Conservation (phyloP, 768 basidiomycete species). For the Aureoboletus auriporus region DNA sequence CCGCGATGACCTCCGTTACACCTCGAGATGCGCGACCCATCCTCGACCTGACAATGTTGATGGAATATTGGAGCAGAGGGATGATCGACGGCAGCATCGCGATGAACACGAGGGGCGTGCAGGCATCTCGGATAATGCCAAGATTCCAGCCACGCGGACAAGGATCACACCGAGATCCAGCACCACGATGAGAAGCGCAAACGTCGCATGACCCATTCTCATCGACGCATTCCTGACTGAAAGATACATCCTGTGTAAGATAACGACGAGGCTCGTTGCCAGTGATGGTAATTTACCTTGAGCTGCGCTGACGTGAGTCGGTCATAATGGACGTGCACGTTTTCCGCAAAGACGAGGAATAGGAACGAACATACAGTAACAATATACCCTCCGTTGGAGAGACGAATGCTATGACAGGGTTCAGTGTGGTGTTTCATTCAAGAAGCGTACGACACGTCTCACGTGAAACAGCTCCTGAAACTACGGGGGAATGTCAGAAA, state of each 20-base stretch:
- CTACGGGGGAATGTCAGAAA: no score
- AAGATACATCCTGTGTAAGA: not conserved
- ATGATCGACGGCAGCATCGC: constrained; percentile 6
- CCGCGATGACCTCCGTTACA: no score
- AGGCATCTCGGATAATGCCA: constrained; percentile 10
- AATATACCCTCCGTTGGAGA: no score
- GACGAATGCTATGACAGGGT: no score
- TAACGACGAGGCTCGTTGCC: no score
- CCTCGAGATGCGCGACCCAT: no score
- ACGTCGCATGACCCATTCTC: constrained; percentile 9
- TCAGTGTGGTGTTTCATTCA: no score
- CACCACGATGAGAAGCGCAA: constrained; percentile 14
- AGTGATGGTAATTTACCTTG: constrained; percentile 9
- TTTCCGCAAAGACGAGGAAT: constrained; percentile 18
- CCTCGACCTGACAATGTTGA: not conserved
- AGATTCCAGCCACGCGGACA: constrained; percentile 11
- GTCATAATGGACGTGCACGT: constrained; percentile 13
- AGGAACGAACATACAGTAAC: no score
- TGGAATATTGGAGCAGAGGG: not conserved
- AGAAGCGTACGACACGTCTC: no score
- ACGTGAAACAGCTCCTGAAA: no score
- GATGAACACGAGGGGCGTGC: constrained; percentile 4
- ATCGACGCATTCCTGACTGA: constrained; percentile 4
- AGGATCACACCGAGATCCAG: constrained; percentile 17
- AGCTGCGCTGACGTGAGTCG: constrained; percentile 18